Base-by-base conservation (phyloP, 2,329 filamentous ascomycete genomes). In the Aspergillus sojae region DNA sequence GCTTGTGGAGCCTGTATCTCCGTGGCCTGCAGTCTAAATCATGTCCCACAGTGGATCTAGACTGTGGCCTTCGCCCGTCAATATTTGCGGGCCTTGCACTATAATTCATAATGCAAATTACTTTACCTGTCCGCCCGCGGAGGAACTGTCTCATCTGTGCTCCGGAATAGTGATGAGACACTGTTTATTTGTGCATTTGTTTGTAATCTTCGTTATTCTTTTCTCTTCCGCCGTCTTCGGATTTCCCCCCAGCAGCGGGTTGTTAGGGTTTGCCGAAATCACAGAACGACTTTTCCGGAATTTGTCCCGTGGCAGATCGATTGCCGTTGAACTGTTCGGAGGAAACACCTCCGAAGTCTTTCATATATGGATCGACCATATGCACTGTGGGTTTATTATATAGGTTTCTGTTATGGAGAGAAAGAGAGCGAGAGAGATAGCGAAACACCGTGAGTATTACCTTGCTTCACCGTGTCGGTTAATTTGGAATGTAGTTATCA, bases 31-130 rank as follows among this genome's bases (percentile, higher is more conserved):
- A 53, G 50, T 53, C 16, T 53, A 30, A 32, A 30, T 53, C 50
- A 26, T 19, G 21, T 53, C 50, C 50, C 50, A 53, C 50, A n/a
- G 50, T 53, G 28, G 50, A 53, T 53, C 50, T 53, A 34, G 50
- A 21, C 50, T 12, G 30, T 28, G 10, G 28, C 28, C 28, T 14
- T 28, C 19, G 45, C 45, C 45, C 45, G 19, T 26, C 45, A 46
- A 23, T 48, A 48, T 23, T 11, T 19, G 21, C 28, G 14, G 11
- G 5, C 45, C 12, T 14, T 26, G 23, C 45, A 23, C 21, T 26
- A 26, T 48, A 12, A 48, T 48, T 30, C 46, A 50, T 50, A 50
- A 50, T 50, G 26, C 23, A 9, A 28, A 30, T 50, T 50, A n/a
- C 14, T 50, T n/a, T 16, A 50, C 26, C 14, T 30, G 14, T 30